Base-by-base conservation (phyloP, 2,329 filamentous ascomycete genomes). In the Arthrobotrys sphaeroides region DNA sequence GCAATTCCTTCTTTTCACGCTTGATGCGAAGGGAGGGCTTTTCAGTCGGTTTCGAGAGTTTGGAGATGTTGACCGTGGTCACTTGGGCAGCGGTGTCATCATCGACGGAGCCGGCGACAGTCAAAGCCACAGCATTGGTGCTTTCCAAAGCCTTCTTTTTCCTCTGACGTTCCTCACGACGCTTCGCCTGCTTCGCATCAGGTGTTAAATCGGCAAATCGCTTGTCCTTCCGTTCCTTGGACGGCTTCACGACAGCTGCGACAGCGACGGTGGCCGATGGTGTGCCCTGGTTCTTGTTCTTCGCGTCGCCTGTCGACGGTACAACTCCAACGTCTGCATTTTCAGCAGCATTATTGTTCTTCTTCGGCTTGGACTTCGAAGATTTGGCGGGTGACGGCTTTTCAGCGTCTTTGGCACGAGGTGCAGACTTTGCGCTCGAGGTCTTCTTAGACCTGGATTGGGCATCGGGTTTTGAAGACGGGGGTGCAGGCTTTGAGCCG, bases 141-240 rank as follows among this genome's bases (percentile, higher is more conserved):
- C 24, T 16, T n/a, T 64, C 62, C 12, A 74, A 40, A 1, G 47
- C 62, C 45, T 62, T 57, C 38, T 57, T 67, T 26, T 42, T 67
- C 55, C 40, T 67, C 45, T 68, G 45, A n/a, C 70, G 62, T 31
- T 74, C 70, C n/a, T 74, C 70, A 28, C 70, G 70, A 36, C 70
- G 70, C 43, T 64, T 74, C 3, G 62, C 70, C 20, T 68, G 53
- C 49, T 74, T 74, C 18, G 53, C 70, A 49, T 74, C 70, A 6
- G 62, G 36, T 7, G 70, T 64, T 20, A 74, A 51, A 26, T 74
- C 64, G 55, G 20, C 28, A 24, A 74, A 74, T 28, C 70, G 70
- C 62, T 68, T 74, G 62, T 74, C 70, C 28, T 74, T 74, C 18
- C 47, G 22, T 38, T 61, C 61, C 33, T 62, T 67, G 0, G 62